Evolutionary conservation across 2,329 filamentous ascomycete genomes (phyloP).

Genomic region (Didymella sp.): DNA sequence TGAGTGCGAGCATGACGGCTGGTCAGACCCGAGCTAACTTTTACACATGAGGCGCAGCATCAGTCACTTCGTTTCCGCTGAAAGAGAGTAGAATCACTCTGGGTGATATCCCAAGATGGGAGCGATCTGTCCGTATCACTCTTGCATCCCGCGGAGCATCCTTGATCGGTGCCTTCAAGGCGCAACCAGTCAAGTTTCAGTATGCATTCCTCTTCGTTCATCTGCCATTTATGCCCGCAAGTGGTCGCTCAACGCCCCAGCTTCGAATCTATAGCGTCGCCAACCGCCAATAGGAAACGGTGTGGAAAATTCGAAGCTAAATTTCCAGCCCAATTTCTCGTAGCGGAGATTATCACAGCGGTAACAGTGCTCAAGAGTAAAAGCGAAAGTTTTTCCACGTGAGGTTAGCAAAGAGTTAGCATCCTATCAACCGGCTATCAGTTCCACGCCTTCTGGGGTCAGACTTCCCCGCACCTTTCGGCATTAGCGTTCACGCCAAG

Average conservation of each 20-base stretch:
- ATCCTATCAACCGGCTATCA: neutral
- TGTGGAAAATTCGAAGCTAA: neutral
- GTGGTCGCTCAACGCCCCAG: neutral
- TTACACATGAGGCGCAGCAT: neutral
- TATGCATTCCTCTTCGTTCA: constrained; percentile 9
- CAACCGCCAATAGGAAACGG: neutral
- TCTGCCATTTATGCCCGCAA: neutral
- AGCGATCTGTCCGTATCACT: neutral
- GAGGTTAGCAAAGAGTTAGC: neutral
- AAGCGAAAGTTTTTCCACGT: neutral
- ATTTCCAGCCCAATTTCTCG: neutral
- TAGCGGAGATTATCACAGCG: neutral
- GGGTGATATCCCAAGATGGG: neutral
- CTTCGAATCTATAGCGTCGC: neutral
- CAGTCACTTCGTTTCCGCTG: neutral
- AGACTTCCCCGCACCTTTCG: constrained; percentile 32
- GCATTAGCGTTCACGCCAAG: constrained; percentile 35
- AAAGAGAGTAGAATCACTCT: neutral
- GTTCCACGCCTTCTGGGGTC: neutral
- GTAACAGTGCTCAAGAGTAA: neutral
- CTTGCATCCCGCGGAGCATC: neutral
- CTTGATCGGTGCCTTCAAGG: neutral
- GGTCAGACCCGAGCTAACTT: neutral
- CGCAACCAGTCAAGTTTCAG: constrained; percentile 5
- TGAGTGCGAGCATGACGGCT: neutral